phyloP scores from a whole-genome alignment of 2,329 filamentous ascomycete species.

The Neurospora sp. region DNA sequence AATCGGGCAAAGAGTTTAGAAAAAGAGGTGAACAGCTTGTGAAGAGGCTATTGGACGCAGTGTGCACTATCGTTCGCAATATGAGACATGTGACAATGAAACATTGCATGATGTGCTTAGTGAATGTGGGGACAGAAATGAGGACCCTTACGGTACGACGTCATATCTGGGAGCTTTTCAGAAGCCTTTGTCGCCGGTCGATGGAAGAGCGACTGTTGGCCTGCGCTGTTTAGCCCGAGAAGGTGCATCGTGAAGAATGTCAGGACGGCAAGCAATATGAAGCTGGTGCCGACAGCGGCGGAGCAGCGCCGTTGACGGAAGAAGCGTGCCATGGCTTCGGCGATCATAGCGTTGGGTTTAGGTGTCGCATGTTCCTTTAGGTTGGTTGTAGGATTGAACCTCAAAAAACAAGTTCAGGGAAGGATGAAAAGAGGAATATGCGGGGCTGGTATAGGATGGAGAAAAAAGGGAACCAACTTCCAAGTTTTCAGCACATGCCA shows the following conservation, averaged over 20 bases:
- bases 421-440: neutral
- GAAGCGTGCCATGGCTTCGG: neutral
- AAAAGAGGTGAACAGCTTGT: neutral
- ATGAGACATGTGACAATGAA: neutral
- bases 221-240: conserved; percentile 2
- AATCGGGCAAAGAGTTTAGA: neutral
- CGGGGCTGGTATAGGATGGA: neutral
- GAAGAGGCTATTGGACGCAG: neutral
- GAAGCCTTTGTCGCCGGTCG: neutral
- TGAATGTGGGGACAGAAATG: neutral
- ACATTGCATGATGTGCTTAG: neutral
- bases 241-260: conserved; percentile 8
- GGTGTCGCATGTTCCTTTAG: neutral
- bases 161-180: conserved; percentile 6
- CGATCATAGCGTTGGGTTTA: neutral
- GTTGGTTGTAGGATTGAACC: neutral
- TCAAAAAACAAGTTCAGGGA: neutral
- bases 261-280: conserved; percentile 4
- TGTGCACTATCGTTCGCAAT: neutral
- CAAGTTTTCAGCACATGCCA: neutral
- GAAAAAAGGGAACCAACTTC: neutral
- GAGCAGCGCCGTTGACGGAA: neutral
- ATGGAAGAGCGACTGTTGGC: neutral
- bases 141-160: conserved; percentile 6
- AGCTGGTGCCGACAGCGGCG: neutral